A percentile compares a stretch with the other conserved stretches of the same genome.
Evolutionary conservation across 192 early-diverging fungal genomes (phyloP).

Genomic region (Physocladia obscura): DNA sequence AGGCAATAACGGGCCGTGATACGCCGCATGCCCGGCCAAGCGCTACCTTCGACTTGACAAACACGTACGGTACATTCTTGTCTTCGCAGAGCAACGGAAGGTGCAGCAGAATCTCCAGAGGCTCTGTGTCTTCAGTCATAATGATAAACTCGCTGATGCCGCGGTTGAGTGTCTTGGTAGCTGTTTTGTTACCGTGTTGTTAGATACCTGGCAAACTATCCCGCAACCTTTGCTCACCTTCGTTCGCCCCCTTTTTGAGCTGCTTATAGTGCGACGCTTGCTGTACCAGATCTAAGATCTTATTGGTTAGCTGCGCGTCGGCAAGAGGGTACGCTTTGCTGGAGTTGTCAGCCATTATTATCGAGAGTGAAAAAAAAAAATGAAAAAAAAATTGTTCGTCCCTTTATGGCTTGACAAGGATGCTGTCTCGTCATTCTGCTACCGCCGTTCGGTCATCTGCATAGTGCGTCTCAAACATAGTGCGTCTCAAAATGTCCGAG

Average conservation of each 20-base stretch:
- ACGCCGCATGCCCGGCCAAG: conserved; percentile 98
- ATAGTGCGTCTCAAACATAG: conserved; percentile 92
- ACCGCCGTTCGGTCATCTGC: conserved; percentile 39
- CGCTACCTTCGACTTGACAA: conserved; percentile 94
- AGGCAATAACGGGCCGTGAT: conserved; percentile 87
- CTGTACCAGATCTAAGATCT: conserved; percentile 95
- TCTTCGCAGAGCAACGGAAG: conserved; percentile 97
- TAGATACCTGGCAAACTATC: not conserved
- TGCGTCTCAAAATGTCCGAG: conserved; percentile 92
- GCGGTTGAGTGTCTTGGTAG: conserved; percentile 98
- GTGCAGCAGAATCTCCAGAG: conserved; percentile 96
- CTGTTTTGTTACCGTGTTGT: conserved; percentile 27
- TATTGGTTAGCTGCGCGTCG: conserved; percentile 83
- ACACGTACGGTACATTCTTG: conserved; percentile 99
- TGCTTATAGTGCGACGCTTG: conserved; percentile 99
- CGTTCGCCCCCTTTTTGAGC: conserved; percentile 99
- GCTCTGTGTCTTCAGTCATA: conserved; percentile 97
- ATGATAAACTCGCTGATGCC: conserved; percentile 98
- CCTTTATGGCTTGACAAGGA: conserved; percentile 73
- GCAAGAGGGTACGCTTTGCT: conserved; percentile 61
- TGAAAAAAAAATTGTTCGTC: no score
- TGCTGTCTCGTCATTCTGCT: conserved; percentile 85
- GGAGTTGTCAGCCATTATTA: conserved; percentile 46
- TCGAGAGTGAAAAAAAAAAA: no score
- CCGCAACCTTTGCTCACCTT: conserved; percentile 47